Evolutionary conservation across 176 grass and related monocot species (phyloP), one percentile per base, ranked within the genome.

Genomic region (Oryza longistaminata): DNA sequence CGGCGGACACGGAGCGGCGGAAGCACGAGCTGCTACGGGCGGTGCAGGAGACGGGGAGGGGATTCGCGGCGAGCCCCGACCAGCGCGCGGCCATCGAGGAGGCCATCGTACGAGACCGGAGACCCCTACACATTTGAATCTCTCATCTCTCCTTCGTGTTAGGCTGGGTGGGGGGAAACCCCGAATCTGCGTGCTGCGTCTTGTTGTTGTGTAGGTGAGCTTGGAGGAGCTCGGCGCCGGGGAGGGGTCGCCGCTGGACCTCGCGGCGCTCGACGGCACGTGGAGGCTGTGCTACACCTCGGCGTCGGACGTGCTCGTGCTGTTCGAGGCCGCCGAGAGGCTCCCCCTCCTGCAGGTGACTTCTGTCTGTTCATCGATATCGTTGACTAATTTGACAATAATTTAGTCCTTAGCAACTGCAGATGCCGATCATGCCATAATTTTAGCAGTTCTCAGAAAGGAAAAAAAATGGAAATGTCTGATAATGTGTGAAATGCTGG

Each of bases 201-300:
- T 35, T 5, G 34, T 35, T 71, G 50, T 88, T 88, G 62, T 74
- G 46, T 60, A 98, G 96, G 96, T 98, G 49, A 81, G 55, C 74
- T 87, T 98, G 76, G 96, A 98, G 83, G 80, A 92, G 81, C 91
- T 92, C 42, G 89, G 81, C 71, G 87, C 90, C 10, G 85, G 88
- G 16, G 85, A 87, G 10, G 89, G 89, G 10, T 80, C 26, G 16
- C 78, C 85, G 66, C 68, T 98, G 37, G 91, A 95, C 77, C 93
- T 98, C 17, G 67, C 86, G 2, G 83, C 66, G 60, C 89, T 98
- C 70, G 93, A 98, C 58, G 91, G 93, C n/a, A 95, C 93, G 2
- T 98, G 96, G 96, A 88, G 96, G 87, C 76, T 98, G 64, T 92
- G 94, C 70, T 98, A 95, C 85, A 98, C 93, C 3, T 93, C 96